Evolutionary conservation across 2,329 filamentous ascomycete genomes (phyloP).

Genomic region (Ascocoryne sarcoides): DNA sequence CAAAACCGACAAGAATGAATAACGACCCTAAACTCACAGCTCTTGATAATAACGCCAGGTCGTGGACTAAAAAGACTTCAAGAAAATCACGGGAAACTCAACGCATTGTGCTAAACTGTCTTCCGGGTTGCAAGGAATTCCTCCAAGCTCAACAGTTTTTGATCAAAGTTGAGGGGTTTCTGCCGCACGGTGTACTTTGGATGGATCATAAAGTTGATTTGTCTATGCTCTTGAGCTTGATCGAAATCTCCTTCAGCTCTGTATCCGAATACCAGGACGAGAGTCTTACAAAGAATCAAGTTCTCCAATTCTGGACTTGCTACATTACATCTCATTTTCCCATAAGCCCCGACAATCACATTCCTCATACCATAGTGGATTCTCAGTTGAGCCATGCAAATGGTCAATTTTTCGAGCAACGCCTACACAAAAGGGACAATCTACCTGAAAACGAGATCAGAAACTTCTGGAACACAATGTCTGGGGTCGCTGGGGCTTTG

Average conservation of each 20-base stretch:
- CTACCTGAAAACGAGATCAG: no score
- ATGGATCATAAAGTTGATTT: not conserved
- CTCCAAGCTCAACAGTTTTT: not conserved
- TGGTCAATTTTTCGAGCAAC: no score
- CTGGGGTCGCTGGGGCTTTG: no score
- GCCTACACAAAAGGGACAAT: no score
- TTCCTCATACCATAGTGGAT: no score
- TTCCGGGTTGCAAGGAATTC: not conserved
- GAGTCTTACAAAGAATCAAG: not conserved
- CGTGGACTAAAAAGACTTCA: not conserved
- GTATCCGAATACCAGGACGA: not conserved
- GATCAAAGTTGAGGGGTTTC: not conserved
- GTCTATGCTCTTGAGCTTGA: not conserved
- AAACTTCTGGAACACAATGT: no score
- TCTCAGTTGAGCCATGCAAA: no score
- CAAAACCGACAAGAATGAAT: not conserved
- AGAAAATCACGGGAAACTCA: not conserved
- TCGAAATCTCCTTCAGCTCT: not conserved
- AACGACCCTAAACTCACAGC: not conserved
- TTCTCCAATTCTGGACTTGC: not conserved
- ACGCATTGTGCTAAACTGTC: not conserved
- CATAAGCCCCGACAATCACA: no score
- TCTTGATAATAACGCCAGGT: not conserved
- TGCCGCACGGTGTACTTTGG: not conserved
- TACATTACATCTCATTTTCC: not conserved